These are phyloP conservation scores for Paratrimastix pyriformis DNA, from an alignment of 78 protist genomes.

Conservation along the genomic window DNA sequence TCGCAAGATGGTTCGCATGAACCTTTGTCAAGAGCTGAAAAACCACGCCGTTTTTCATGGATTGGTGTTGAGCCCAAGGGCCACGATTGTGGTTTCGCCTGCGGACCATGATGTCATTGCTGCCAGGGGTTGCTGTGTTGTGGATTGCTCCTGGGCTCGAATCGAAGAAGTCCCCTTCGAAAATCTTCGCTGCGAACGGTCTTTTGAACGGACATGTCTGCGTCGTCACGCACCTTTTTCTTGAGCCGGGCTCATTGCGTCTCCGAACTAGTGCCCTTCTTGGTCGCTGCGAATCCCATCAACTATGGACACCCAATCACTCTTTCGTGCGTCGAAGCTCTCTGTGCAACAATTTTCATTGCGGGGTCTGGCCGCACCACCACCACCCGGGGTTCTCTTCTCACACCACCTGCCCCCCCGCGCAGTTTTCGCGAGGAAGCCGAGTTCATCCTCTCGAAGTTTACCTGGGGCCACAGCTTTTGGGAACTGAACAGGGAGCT, in stretches of 20 bases:
- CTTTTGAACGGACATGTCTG: not conserved
- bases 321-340: slow-evolving; percentile 81
- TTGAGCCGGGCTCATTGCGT: not conserved
- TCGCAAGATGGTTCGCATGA: slow-evolving; percentile 53
- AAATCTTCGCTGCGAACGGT: not conserved
- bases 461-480: slow-evolving; percentile 82
- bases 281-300: slow-evolving; percentile 93
- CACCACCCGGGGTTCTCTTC: not conserved
- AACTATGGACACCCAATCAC: slow-evolving; percentile 84
- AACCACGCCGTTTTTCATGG: slow-evolving; percentile 53
- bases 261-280: slow-evolving; percentile 62
- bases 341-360: slow-evolving; percentile 75
- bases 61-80: slow-evolving; percentile 55
- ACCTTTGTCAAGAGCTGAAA: slow-evolving; percentile 38
- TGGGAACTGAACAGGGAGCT: slow-evolving; percentile 52
- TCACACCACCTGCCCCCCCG: no score
- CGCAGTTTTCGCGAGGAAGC: slow-evolving; percentile 58
- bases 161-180: not conserved
- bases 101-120: not conserved
- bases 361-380: not conserved
- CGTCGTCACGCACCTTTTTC: not conserved
- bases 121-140: not conserved
- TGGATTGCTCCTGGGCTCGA: slow-evolving; percentile 24
- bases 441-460: slow-evolving; percentile 47
- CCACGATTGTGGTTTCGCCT: not conserved